Evolutionary conservation across 2,329 filamentous ascomycete genomes (phyloP), one percentile per base, ranked within the genome.

Genomic region (Penicillium sp.): DNA sequence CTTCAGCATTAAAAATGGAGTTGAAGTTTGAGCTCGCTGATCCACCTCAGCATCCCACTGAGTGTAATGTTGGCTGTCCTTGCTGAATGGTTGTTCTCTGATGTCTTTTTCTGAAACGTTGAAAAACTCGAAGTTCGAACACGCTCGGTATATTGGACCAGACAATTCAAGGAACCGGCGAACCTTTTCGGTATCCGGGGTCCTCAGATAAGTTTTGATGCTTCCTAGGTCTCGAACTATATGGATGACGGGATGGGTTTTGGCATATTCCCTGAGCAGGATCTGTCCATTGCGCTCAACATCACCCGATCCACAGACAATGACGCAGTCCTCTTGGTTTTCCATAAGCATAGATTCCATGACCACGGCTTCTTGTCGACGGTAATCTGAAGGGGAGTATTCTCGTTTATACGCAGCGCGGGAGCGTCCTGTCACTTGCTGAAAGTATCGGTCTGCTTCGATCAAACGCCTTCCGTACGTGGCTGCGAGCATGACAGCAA

Each of bases 41-140:
- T 76, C 77, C 7, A 73, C 65, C 17, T 78, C 73, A 4, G 68
- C 64, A 2, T 71, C 67, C 7, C 73, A 70, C 1, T 73, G 69
- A 1, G 70, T 56, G 49, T 74, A 58, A 30, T 71, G 29, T 66
- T 70, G 67, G 17, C 56, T 62, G n/a, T 70, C 67, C 50, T 72
- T 68, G 55, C 38, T 46, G 4, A 49, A n/a, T 3, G 55, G 46
- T 8, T 61, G 71, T 48, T 77, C 71, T 5, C 72, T 72, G 19
- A 67, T 59, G 60, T 31, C 70, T 49, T 77, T 80, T 70, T 91
- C 89, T 2, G 88, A 88, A 17, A 91, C 79, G 67, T 92, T 92
- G 79, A 88, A 92, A 73, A 92, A 93, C 70, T 93, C 90, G 64
- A 90, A 85, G 67, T 91, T 92, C 11, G 88, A 89, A 71, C 88